Base-by-base conservation (phyloP, 1,139 yeast species). In the Kurtzmaniella quercitrusa region DNA sequence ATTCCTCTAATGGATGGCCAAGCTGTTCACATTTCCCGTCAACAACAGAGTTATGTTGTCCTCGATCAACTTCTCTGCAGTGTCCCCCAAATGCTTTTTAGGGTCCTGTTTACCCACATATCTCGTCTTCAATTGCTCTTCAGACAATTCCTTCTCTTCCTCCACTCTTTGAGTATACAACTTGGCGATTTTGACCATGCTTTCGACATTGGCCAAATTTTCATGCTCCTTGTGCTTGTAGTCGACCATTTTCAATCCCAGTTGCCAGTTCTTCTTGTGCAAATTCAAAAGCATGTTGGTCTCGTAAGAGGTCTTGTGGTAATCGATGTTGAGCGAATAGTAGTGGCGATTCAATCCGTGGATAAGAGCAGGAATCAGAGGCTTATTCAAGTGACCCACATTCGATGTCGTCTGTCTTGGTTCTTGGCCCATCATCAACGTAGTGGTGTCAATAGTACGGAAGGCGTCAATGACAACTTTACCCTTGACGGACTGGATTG, bases 71-170 rank as follows among this genome's bases (percentile, higher is more conserved):
- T 74, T 72, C 51, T 88, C 95, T 12, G 96, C 95, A 2, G 95
- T 86, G 52, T 89, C 97, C 41, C 86, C 79, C 58, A 94, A 75
- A 70, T 94, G 99, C 70, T 93, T 93, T 80, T 94, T 94, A 41
- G 98, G 99, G 65, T 94, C 98, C 66, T 93, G 97, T 62, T 90
- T 91, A 55, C 99, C 99, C 27, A 94, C 98, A 59, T 91, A 94
- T 62, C 98, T 81, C 9, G 97, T 93, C 65, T 89, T 89, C 57
- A 91, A 78, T 62, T 88, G 95, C 37, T 89, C 97, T 34, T 41
- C 44, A 12, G 82, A 72, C 54, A 93, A 73, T 54, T 89, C 96
- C 60, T 85, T 85, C 62, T 94, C 98, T 66, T 94, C 98, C 56
- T 84, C 85, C 41, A 94, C 94, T 60, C 98, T 79, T 59, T 84